Evolutionary conservation across 2,329 filamentous ascomycete genomes (phyloP).

Genomic region (Penicillium glabrum): DNA sequence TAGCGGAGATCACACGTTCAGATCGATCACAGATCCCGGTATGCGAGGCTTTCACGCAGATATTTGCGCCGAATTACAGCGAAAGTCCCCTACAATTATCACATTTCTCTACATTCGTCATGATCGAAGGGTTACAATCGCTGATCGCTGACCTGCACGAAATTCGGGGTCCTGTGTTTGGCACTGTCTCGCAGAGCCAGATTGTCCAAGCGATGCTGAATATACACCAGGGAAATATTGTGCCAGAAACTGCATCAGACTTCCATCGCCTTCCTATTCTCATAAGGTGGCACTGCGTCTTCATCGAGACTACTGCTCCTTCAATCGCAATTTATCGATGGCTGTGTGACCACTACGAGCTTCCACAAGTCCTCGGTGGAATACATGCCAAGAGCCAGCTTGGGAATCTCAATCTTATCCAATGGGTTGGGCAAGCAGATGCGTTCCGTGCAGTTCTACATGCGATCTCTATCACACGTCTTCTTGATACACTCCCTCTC

Average conservation of each 20-base stretch:
- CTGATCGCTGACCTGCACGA: conserved; percentile 12
- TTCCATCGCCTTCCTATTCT: background rate
- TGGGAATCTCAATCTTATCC: conserved; percentile 4
- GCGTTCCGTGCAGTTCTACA: conserved; percentile 11
- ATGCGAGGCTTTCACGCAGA: conserved; percentile 1
- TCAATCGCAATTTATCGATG: conserved; percentile 11
- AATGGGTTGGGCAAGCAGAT: conserved; percentile 11
- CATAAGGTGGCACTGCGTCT: conserved; percentile 20
- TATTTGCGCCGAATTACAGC: conserved; percentile 6
- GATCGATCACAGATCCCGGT: background rate
- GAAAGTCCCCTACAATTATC: conserved; percentile 2
- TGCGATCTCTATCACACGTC: conserved; percentile 9
- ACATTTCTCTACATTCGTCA: conserved; percentile 9
- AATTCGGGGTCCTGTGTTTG: conserved; percentile 1
- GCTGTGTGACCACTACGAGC: conserved; percentile 7
- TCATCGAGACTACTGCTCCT: conserved; percentile 12
- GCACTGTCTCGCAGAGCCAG: conserved; percentile 4
- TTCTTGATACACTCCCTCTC: conserved; percentile 10
- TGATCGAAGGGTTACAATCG: conserved; percentile 15
- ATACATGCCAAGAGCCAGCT: conserved; percentile 2
- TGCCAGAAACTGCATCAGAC: background rate
- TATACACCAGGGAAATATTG: conserved; percentile 8
- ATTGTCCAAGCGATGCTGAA: conserved; percentile 11
- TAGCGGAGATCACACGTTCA: conserved; percentile 5
- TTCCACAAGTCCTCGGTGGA: conserved; percentile 7